phyloP scores from a whole-genome alignment of 2,329 filamentous ascomycete species.

The Talaromyces islandicus region DNA sequence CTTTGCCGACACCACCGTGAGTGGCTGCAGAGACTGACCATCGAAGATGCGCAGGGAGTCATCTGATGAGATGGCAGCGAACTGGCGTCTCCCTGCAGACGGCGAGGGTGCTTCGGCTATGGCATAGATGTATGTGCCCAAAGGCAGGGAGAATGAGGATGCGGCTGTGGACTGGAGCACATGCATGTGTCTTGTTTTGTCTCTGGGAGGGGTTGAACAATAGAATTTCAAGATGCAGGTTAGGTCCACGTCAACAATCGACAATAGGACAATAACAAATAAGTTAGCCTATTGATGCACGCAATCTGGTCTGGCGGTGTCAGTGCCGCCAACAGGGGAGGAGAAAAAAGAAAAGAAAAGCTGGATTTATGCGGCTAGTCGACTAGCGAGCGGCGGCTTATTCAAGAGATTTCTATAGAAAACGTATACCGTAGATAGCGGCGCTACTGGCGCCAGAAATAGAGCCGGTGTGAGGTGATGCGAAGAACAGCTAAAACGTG shows the following conservation, averaged over 20 bases:
- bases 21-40: slow-evolving; percentile 26
- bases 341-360: not conserved
- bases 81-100: slow-evolving; percentile 13
- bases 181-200: slow-evolving; percentile 21
- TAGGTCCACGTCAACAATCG: not conserved
- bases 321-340: not conserved
- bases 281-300: not conserved
- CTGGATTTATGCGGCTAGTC: not conserved
- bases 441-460: not conserved
- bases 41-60: slow-evolving; percentile 40
- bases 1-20: slow-evolving; percentile 21
- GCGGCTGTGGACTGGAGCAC: slow-evolving; percentile 26
- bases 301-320: not conserved
- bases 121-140: slow-evolving; percentile 39
- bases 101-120: slow-evolving; percentile 22
- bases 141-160: slow-evolving; percentile 33
- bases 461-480: not conserved
- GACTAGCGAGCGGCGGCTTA: not conserved
- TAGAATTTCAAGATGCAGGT: not conserved
- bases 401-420: not conserved
- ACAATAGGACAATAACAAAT: not conserved
- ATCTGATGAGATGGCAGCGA: slow-evolving; percentile 41
- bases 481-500: not conserved
- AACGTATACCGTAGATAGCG: not conserved
- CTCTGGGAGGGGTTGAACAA: not conserved